Percentiles rank a stretch among this genome's conserved stretches.
phyloP scores from a whole-genome alignment of 2,329 filamentous ascomycete genomes.

The Aspergillus sp. region DNA sequence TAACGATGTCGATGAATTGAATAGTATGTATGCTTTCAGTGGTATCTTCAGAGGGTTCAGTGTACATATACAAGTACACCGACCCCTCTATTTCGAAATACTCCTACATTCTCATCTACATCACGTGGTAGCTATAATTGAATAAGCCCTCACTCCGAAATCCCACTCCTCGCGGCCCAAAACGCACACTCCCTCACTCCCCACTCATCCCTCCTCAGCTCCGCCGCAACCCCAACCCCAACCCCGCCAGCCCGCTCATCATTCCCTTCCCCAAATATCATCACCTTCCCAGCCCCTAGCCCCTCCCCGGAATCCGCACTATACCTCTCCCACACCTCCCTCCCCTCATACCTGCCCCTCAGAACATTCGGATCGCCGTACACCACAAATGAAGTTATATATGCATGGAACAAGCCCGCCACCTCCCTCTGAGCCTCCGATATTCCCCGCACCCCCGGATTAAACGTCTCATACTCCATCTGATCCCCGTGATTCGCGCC shows the following conservation, averaged over 20 bases:
- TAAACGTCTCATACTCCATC: constrained; percentile 51
- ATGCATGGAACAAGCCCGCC: constrained; percentile 48
- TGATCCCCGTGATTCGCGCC: constrained; percentile 55
- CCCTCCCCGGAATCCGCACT: not conserved
- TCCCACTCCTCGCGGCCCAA: constrained; percentile 43
- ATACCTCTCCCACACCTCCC: constrained; percentile 44
- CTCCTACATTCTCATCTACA: no score
- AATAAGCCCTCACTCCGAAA: constrained; percentile 19
- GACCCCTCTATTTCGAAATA: no score
- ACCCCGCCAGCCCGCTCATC: constrained; percentile 51
- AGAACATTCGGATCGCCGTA: constrained; percentile 49
- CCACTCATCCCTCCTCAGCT: constrained; percentile 46
- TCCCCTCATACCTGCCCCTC: constrained; percentile 26
- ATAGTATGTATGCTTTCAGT: no score
- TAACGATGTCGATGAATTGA: no score
- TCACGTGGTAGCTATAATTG: no score
- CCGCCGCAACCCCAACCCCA: constrained; percentile 39
- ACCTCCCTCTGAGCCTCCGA: constrained; percentile 47
- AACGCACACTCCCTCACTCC: constrained; percentile 49
- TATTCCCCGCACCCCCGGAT: constrained; percentile 34
- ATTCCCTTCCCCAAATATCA: constrained; percentile 53
- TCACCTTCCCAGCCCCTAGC: constrained; percentile 33
- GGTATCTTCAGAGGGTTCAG: no score
- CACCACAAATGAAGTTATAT: constrained; percentile 53
- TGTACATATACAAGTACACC: no score